Evolutionary conservation across 225 moss, liverwort and hornwort species (phyloP).

Genomic region (Physcomitrium patens): DNA sequence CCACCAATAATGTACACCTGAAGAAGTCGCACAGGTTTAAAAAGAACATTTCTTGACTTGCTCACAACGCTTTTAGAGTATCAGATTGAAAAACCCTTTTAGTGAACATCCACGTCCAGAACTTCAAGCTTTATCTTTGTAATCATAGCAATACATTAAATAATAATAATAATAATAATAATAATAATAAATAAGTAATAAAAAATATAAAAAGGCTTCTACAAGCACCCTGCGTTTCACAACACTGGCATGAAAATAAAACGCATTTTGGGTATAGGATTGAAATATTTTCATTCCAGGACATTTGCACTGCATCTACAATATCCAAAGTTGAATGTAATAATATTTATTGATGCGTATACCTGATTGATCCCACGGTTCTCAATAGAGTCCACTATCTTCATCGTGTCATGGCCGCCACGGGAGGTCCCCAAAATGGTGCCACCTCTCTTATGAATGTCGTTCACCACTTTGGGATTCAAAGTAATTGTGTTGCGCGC

Average conservation of each 20-base stretch:
- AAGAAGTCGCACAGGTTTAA: background rate
- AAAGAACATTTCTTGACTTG: background rate
- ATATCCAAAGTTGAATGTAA: background rate
- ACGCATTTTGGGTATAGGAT: background rate
- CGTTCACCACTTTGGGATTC: slow-evolving; percentile 66
- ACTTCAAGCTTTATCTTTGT: background rate
- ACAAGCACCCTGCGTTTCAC: background rate
- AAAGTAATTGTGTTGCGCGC: slow-evolving; percentile 60
- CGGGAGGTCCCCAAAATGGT: slow-evolving; percentile 70
- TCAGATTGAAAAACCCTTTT: background rate
- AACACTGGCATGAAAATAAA: background rate
- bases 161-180: too few relatives aligned
- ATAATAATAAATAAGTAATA: too few relatives aligned
- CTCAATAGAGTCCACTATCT: slow-evolving; percentile 67
- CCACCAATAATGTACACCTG: slow-evolving; percentile 78
- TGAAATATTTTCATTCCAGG: background rate
- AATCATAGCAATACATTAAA: background rate
- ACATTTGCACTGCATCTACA: background rate
- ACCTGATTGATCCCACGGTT: slow-evolving; percentile 77
- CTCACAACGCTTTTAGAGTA: background rate
- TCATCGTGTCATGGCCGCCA: slow-evolving; percentile 65
- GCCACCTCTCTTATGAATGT: slow-evolving; percentile 72
- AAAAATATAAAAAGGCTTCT: background rate
- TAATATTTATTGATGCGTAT: background rate
- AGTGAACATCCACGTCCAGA: background rate